A percentile compares a stretch with the other conserved stretches of the same genome.
Conservation (phyloP, 2,329 filamentous ascomycete species). For the Eurotiales sp. region DNA sequence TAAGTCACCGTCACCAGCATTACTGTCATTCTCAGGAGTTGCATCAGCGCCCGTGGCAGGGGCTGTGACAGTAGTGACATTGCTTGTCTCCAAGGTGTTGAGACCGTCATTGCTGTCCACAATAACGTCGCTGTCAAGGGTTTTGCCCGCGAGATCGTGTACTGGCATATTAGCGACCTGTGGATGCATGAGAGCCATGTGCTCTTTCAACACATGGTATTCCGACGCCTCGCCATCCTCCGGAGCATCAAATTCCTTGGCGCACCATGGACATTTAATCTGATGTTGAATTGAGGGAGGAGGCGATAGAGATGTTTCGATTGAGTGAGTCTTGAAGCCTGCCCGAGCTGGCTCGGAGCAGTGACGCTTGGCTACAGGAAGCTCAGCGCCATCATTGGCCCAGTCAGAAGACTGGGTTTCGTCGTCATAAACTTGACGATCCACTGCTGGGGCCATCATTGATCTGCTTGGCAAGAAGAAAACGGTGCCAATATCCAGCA, state of each 20-base stretch:
- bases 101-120: conserved; percentile 17
- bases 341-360: conserved; percentile 35
- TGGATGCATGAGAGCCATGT: conserved; percentile 33
- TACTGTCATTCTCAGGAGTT: conserved; percentile 19
- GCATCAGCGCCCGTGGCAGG: conserved; percentile 14
- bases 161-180: conserved; percentile 24
- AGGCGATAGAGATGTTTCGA: conserved; percentile 32
- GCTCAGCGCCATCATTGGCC: conserved; percentile 32
- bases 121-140: conserved; percentile 7
- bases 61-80: conserved; percentile 11
- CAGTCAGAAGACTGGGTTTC: conserved; percentile 35
- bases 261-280: conserved; percentile 36
- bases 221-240: conserved; percentile 23
- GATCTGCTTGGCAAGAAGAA: background rate
- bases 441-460: conserved; percentile 18
- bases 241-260: conserved; percentile 29
- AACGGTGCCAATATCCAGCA: background rate
- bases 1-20: conserved; percentile 1
- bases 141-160: conserved; percentile 24
- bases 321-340: conserved; percentile 29
- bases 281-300: conserved; percentile 22
- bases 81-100: conserved; percentile 4
- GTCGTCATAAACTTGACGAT: conserved; percentile 32
- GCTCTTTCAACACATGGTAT: conserved; percentile 29
- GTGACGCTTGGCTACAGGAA: conserved; percentile 32